These are phyloP conservation scores for Naganishia friedmannii DNA, from an alignment of 768 basidiomycete genomes.

Conservation along the genomic window DNA sequence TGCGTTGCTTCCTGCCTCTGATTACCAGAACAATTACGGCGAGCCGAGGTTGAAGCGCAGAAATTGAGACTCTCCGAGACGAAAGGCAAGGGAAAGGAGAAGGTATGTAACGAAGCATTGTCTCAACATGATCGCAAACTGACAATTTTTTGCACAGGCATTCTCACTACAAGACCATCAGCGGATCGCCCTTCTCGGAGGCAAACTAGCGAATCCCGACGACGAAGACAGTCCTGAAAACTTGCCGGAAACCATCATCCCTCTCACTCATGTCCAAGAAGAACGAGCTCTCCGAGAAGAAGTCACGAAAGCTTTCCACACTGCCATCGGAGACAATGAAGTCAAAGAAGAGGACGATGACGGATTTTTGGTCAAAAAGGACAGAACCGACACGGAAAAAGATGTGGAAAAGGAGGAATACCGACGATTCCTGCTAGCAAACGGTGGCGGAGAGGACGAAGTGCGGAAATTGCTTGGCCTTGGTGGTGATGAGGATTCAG, in stretches of 20 bases:
- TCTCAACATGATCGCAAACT: neutral
- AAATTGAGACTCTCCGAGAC: slow-evolving; percentile 20
- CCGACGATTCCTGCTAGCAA: slow-evolving; percentile 70
- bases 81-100: slow-evolving; percentile 22
- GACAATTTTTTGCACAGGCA: neutral
- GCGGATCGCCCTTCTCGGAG: slow-evolving; percentile 49
- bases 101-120: neutral
- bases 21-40: slow-evolving; percentile 35
- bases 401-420: slow-evolving; percentile 83
- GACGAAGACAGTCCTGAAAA: slow-evolving; percentile 38
- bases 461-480: slow-evolving; percentile 64
- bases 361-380: slow-evolving; percentile 63
- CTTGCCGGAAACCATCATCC: slow-evolving; percentile 53
- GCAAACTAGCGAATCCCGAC: slow-evolving; percentile 34
- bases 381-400: slow-evolving; percentile 70
- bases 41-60: slow-evolving; percentile 23
- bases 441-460: slow-evolving; percentile 64
- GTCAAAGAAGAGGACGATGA: slow-evolving; percentile 57
- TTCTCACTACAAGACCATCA: slow-evolving; percentile 54
- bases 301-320: slow-evolving; percentile 79
- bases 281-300: slow-evolving; percentile 71
- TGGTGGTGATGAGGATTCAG: slow-evolving; percentile 46
- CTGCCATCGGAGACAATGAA: slow-evolving; percentile 52
- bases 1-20: neutral
- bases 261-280: slow-evolving; percentile 72